phyloP scores from a whole-genome alignment of 1,284 basidiomycete species.

The Trametes versicolor region DNA sequence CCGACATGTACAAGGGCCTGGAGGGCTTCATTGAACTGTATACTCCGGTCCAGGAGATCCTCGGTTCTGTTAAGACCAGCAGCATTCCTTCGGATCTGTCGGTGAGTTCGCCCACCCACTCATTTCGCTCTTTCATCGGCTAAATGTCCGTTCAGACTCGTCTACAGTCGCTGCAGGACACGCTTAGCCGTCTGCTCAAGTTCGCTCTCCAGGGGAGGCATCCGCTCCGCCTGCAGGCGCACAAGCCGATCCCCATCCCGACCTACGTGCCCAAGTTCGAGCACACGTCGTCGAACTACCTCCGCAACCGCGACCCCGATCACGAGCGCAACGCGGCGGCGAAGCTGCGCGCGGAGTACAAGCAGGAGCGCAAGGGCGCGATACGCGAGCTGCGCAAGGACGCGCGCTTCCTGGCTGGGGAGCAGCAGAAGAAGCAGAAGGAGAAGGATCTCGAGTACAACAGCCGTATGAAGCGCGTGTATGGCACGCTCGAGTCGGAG shows the following conservation, averaged over 20 bases:
- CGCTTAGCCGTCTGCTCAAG: slow-evolving; percentile 71
- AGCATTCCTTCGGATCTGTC: slow-evolving; percentile 62
- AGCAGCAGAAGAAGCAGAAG: slow-evolving; percentile 85
- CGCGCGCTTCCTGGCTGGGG: slow-evolving; percentile 90
- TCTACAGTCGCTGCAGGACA: slow-evolving; percentile 39
- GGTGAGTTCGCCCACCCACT: slow-evolving; percentile 52
- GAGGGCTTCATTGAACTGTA: slow-evolving; percentile 90
- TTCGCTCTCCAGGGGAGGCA: slow-evolving; percentile 78
- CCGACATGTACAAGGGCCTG: slow-evolving; percentile 79
- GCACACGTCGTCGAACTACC: slow-evolving; percentile 80
- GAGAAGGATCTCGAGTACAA: slow-evolving; percentile 86
- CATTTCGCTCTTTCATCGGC: neutral
- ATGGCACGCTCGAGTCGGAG: slow-evolving; percentile 88
- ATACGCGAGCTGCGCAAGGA: slow-evolving; percentile 97
- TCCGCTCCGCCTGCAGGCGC: slow-evolving; percentile 89
- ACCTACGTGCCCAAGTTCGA: slow-evolving; percentile 97
- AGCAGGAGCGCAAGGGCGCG: slow-evolving; percentile 97
- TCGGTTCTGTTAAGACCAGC: slow-evolving; percentile 62
- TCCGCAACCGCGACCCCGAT: slow-evolving; percentile 91
- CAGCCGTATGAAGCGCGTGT: slow-evolving; percentile 84
- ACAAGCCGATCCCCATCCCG: slow-evolving; percentile 96
- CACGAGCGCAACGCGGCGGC: slow-evolving; percentile 87
- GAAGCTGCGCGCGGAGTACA: slow-evolving; percentile 91
- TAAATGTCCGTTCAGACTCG: slow-evolving; percentile 29
- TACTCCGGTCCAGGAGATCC: slow-evolving; percentile 68